Evolutionary conservation across 148 eudicot species (phyloP).

Genomic region (Rhododendron vialii): DNA sequence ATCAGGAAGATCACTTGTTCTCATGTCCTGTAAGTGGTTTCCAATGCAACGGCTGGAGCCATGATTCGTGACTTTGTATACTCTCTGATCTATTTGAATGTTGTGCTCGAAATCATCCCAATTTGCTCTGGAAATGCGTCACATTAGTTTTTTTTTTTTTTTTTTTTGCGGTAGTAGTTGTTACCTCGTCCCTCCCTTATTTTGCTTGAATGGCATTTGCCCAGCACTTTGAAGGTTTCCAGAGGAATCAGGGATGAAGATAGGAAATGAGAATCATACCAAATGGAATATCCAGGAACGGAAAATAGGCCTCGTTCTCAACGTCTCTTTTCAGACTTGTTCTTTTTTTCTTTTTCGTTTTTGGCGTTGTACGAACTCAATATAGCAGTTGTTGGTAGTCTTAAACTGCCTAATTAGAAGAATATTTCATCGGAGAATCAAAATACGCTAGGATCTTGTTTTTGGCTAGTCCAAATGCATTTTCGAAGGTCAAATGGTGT

Average conservation of each 20-base stretch:
- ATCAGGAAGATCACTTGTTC: background rate
- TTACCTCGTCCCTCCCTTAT: background rate
- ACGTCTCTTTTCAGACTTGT: background rate
- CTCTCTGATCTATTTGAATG: no score
- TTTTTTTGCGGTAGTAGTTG: background rate
- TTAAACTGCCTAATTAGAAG: background rate
- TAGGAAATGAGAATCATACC: background rate
- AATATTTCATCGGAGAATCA: background rate
- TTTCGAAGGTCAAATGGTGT: background rate
- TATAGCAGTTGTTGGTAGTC: background rate
- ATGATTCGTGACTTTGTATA: background rate
- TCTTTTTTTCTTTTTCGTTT: background rate
- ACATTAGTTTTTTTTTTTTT: no score
- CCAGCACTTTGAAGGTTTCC: no score
- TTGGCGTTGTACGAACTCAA: background rate
- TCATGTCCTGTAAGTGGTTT: background rate
- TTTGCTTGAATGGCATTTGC: background rate
- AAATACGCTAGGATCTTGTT: background rate
- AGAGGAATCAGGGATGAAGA: background rate
- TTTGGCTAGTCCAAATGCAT: no score
- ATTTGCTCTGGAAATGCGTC: background rate
- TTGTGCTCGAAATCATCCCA: background rate
- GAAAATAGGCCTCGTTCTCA: background rate
- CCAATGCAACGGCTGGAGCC: background rate
- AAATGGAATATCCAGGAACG: no score